Evolutionary conservation across 2,329 filamentous ascomycete species (phyloP).

Genomic region (Colletotrichum sp.): DNA sequence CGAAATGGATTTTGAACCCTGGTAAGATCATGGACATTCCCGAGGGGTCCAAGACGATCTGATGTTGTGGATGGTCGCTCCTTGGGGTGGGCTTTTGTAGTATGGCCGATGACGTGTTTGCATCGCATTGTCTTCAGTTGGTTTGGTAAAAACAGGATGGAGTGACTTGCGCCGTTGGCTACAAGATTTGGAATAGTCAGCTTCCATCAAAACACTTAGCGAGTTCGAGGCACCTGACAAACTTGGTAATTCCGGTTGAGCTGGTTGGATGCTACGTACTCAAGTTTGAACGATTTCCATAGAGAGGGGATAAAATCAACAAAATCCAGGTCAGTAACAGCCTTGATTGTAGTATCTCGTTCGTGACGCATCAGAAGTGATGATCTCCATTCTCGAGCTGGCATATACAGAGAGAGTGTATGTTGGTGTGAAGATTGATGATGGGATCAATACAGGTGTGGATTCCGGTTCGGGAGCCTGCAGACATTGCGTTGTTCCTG

Average conservation of each 20-base stretch:
- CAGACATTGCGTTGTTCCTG: neutral
- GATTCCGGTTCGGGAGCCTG: neutral
- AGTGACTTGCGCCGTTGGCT: neutral
- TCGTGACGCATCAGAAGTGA: neutral
- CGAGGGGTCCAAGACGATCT: constrained; percentile 28
- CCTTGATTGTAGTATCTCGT: neutral
- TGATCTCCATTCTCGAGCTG: neutral
- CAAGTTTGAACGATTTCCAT: neutral
- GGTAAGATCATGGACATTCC: constrained; percentile 85
- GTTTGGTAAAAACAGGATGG: neutral
- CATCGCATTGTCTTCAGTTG: neutral
- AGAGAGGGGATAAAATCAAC: neutral
- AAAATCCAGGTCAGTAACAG: neutral
- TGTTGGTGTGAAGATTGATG: neutral
- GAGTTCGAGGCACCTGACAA: neutral
- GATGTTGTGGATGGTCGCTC: neutral
- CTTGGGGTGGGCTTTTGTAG: neutral
- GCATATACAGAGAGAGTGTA: neutral
- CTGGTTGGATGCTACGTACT: neutral
- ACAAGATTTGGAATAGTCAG: neutral
- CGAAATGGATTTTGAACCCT: constrained; percentile 88
- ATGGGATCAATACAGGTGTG: neutral
- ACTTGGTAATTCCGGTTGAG: neutral
- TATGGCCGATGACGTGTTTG: neutral
- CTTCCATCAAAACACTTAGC: neutral